Base-by-base conservation (phyloP, 805 yeast species). In the Zygoascus bituminiphila region DNA sequence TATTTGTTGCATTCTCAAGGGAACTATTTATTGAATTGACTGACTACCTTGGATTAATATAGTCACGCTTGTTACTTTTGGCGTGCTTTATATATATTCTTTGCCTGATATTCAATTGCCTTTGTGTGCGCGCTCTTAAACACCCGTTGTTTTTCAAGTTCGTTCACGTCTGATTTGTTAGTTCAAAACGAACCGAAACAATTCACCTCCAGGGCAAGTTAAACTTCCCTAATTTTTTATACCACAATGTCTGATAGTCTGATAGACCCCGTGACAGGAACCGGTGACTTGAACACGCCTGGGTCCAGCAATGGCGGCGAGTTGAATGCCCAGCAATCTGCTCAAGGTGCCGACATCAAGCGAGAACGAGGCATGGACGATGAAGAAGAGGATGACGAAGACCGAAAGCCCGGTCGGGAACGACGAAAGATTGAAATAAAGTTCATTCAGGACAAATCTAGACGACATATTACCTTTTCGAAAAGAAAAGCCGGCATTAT, bases 401-500 rank as follows among this genome's bases (percentile, higher is more conserved):
- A 67, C 45, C 62, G 67, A 26, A 53, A 62, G 37, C 56, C 59
- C 24, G 65, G 64, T 36, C 73, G 81, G 56, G 85, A 80, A 63
- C 72, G 85, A 64, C 78, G 98, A 73, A 91, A 91, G 70, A 91
- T 91, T 61, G 98, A 93, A 69, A 93, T 93, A 66, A 87, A 88
- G 73, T 93, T 93, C 64, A 93, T 93, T 62, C 96, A 91, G 72
- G 97, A 93, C 69, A 93, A 93, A 71, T 87, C 96, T 19, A 81
- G 98, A 67, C 86, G 98, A 63, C 98, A 93, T 70, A 94, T 93
- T 60, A 93, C 98, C 25, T 93, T 93, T 62, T 88, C 97, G 47
- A 93, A 93, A 72, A 84, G 98, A 70, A 91, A 91, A 70, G 98
- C 96, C 42, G 98, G 98, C 59, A 91, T 93, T 62, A 93, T 93